Evolutionary conservation across 2,329 filamentous ascomycete genomes (phyloP).

Genomic region (Allantophomopsis cytisporea): DNA sequence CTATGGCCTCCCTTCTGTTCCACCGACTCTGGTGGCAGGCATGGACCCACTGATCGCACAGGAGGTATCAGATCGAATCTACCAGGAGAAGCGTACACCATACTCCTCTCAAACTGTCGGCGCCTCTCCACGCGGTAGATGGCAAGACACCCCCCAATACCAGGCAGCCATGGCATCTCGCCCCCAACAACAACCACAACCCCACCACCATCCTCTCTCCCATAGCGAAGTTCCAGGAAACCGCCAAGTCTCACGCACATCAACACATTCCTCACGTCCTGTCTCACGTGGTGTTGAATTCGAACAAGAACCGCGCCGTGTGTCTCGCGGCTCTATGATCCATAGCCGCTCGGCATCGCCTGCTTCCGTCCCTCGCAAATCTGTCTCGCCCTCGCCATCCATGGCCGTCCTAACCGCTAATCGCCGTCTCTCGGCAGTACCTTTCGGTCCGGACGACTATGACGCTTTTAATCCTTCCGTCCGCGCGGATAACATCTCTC

Average conservation of each 20-base stretch:
- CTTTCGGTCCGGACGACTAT: constrained; percentile 66
- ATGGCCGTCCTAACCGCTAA: constrained; percentile 23
- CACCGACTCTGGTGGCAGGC: constrained; percentile 45
- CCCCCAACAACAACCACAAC: constrained; percentile 3
- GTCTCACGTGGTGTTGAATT: constrained; percentile 30
- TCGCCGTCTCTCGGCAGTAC: constrained; percentile 44
- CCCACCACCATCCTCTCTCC: constrained; percentile 11
- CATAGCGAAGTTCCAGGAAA: constrained; percentile 11
- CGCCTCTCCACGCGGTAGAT: constrained; percentile 26
- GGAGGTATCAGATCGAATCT: constrained; percentile 43
- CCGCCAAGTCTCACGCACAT: constrained; percentile 5
- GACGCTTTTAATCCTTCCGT: constrained; percentile 51
- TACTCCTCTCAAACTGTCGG: constrained; percentile 20
- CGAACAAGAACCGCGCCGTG: constrained; percentile 10
- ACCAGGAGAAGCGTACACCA: constrained; percentile 39
- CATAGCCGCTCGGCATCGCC: background rate
- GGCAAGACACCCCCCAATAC: constrained; percentile 13
- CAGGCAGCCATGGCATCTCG: constrained; percentile 3
- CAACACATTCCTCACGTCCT: constrained; percentile 18
- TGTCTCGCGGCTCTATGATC: constrained; percentile 7
- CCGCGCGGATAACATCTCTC: constrained; percentile 14
- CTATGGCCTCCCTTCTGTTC: constrained; percentile 33
- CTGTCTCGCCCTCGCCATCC: constrained; percentile 56
- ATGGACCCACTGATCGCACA: constrained; percentile 40
- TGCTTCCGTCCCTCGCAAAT: constrained; percentile 47